Evolutionary conservation across 257 asterid genomes (phyloP).

Genomic region (Leptodermis oblonga): DNA sequence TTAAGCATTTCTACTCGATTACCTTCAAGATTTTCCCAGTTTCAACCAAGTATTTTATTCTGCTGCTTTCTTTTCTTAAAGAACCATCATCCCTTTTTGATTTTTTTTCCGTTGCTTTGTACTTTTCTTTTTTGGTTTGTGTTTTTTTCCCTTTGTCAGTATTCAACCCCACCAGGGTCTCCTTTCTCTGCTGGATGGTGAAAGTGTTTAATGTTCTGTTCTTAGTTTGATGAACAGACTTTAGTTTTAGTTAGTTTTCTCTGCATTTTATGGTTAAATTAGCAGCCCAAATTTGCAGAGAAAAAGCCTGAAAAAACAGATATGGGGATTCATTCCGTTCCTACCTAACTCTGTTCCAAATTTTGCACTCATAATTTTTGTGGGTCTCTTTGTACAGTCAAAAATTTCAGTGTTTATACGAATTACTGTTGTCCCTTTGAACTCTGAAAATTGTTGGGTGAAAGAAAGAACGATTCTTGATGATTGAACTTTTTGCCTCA

Average conservation of each 20-base stretch:
- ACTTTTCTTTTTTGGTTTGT: background rate
- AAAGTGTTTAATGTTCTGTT: conserved; percentile 17
- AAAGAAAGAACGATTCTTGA: conserved; percentile 32
- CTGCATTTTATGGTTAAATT: conserved; percentile 10
- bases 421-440: conserved; percentile 15
- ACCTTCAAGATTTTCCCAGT: conserved; percentile 18
- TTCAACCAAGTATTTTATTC: conserved; percentile 24
- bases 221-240: conserved; percentile 34
- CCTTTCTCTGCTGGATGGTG: conserved; percentile 15
- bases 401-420: background rate
- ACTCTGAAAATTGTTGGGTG: conserved; percentile 23
- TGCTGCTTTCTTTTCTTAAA: background rate
- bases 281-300: background rate
- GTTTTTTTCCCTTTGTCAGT: background rate
- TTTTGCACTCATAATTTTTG: conserved; percentile 4
- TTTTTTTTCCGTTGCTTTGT: conserved; percentile 17
- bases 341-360: conserved; percentile 2
- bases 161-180: conserved; percentile 28
- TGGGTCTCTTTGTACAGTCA: background rate
- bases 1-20: conserved; percentile 1
- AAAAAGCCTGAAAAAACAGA: background rate
- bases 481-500: conserved; percentile 22
- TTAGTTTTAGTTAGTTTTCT: too few relatives aligned
- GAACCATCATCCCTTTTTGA: conserved; percentile 6
- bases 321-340: background rate